Base-by-base conservation (phyloP, 257 asterid species). In the Penstemon eatonii region DNA sequence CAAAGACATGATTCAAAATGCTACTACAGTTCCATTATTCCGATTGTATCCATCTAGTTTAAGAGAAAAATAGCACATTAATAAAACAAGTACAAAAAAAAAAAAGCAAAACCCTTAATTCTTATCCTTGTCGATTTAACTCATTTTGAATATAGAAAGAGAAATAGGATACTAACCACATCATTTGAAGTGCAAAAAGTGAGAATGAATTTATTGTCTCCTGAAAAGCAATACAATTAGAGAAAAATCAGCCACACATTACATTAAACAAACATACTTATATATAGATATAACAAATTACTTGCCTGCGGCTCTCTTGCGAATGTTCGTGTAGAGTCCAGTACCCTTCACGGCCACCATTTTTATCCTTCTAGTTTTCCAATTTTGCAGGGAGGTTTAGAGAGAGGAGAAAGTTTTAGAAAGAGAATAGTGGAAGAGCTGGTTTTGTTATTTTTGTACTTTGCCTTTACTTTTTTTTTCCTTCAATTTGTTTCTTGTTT, bases 311-410 rank as follows among this genome's bases (percentile, higher is more conserved):
- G 87, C 86, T 73, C 65, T 80, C 78, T 82, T 85, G 51, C 90
- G 88, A 67, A 85, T 85, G 75, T 85, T 88, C 4, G 86, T 36
- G 78, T 85, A 85, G 38, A 85, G 84, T 47, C 90, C 90, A 13
- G 90, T 86, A 49, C 90, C 83, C 81, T 80, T 85, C 3, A 75
- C 86, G 37, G 76, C 77, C 75, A 75, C 87, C 89, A 82, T 82
- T 47, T 63, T 59, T 67, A 41, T 38, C 40, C 53, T 33, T 47
- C 41, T 49, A 12, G 4, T 25, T 53, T 47, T 10, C 53, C 6
- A 8, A 39, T 41, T 50, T 33, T 61, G 18, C 56, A 40, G 71
- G 66, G 43, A 55, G 42, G 5, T 25, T 25, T 25, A 25, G 33
- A 25, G 33, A 25, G 33, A 25, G 12, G 60, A 25, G 76, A 68